Evolutionary conservation across 768 basidiomycete species (phyloP).

Genomic region (Clitopilus passeckerianus): DNA sequence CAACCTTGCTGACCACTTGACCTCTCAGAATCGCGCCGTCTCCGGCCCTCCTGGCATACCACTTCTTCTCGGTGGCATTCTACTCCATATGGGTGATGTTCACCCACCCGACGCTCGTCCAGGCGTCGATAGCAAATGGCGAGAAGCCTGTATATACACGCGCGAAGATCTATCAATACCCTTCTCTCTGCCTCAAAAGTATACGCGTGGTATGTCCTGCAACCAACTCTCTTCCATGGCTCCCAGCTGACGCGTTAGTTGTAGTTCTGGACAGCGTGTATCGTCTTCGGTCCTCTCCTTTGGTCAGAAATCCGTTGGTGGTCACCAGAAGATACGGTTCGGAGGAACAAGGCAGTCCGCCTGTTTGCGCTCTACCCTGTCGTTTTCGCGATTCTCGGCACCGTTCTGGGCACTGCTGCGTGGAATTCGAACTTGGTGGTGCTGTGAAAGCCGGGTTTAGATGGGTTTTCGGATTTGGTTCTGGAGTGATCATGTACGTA

Average conservation of each 20-base stretch:
- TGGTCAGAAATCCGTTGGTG: slow-evolving; percentile 87
- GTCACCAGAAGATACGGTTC: slow-evolving; percentile 22
- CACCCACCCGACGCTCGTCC: slow-evolving; percentile 36
- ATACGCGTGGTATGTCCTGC: slow-evolving; percentile 60
- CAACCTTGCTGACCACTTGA: not conserved
- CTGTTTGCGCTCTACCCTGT: not conserved
- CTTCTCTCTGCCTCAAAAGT: slow-evolving; percentile 54
- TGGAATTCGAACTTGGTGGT: not conserved
- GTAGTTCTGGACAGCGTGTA: slow-evolving; percentile 85
- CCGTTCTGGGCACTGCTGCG: not conserved
- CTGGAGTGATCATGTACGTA: not conserved
- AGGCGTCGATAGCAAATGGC: slow-evolving; percentile 9
- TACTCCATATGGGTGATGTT: slow-evolving; percentile 93
- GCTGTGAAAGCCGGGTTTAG: not conserved
- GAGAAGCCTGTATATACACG: slow-evolving; percentile 33
- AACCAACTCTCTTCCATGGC: not conserved
- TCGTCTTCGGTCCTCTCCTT: slow-evolving; percentile 85
- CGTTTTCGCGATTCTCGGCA: not conserved
- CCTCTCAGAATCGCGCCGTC: slow-evolving; percentile 67
- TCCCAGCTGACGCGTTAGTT: not conserved
- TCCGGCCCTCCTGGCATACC: slow-evolving; percentile 75
- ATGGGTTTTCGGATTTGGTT: not conserved
- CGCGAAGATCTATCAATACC: slow-evolving; percentile 62
- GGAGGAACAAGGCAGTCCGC: not conserved
- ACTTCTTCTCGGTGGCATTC: slow-evolving; percentile 95